Base-by-base conservation (phyloP, 192 early-diverging fungal genomes). In the Chytriomyces hyalinus region DNA sequence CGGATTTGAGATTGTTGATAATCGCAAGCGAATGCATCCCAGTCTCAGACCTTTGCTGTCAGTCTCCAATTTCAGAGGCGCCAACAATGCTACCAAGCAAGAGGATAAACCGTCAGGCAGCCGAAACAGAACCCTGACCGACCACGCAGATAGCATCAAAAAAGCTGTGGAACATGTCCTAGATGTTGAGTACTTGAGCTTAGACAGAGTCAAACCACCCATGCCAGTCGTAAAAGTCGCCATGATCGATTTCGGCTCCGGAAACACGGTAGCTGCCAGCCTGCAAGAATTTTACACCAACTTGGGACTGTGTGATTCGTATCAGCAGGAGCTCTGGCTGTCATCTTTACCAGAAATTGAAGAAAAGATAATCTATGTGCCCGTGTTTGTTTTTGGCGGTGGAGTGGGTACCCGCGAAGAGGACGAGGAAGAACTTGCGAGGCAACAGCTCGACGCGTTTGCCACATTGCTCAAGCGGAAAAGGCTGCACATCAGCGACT, bases 301-400 rank as follows among this genome's bases (percentile, higher is more conserved):
- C 43, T 20, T 73, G 9, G 70, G 59, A 1, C 28, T 71, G 13
- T 8, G 20, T 13, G 22, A 49, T 24, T 13, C 28, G 10, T n/a
- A 43, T 15, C 10, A 13, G 1, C n/a, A 20, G 11, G 70, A 71
- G 8, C 59, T 59, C 53, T 9, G 7, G 53, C 6, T 15, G 20
- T 36, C 20, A 65, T n/a, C 15, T 57, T 57, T 57, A 57, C 53
- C 53, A 20, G 53, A 57, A 13, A 57, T 57, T 36, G 36, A 36
- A 36, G 53, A 57, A 20, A 28, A 0, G 28, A 61, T 49, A 46
- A 47, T 73, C n/a, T 73, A 3, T 63, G 61, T 73, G 36, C 72
- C 72, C 46, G 61, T 73, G 46, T 73, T 73, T 63, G 46, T 73
- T 10, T 73, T 73, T 73, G 61, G 60, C 9, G 72, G 24, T 1